Conservation (phyloP, 805 yeast species). For the Kockiozyma suomiensis region DNA sequence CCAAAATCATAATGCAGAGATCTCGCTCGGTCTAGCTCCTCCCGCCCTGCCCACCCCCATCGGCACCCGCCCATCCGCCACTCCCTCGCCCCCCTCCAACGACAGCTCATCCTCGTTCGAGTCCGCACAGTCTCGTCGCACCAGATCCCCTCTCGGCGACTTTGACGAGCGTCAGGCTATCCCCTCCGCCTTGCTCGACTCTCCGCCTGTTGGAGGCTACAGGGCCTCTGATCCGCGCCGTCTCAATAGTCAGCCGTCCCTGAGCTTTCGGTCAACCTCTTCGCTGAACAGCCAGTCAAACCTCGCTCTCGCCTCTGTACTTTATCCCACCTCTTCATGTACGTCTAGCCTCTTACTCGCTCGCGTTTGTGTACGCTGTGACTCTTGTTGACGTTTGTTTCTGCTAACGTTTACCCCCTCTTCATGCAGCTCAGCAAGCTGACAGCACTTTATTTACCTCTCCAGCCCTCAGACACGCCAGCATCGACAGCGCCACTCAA, state of each 20-base stretch:
- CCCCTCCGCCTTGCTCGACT: conserved; percentile 33
- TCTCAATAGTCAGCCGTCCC: background rate
- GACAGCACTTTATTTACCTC: background rate
- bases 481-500: conserved; percentile 1
- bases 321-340: background rate
- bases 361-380: background rate
- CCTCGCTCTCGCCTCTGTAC: background rate
- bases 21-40: background rate
- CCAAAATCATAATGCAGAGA: background rate
- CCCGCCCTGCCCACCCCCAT: background rate
- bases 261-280: background rate
- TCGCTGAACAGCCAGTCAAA: background rate
- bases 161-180: conserved; percentile 33
- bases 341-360: background rate
- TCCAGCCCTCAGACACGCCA: background rate
- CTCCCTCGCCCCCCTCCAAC: background rate
- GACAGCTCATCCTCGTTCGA: background rate
- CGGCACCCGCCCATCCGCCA: conserved; percentile 1
- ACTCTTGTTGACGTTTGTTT: background rate
- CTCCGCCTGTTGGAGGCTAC: conserved; percentile 20
- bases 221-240: conserved; percentile 7
- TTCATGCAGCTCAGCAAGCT: background rate
- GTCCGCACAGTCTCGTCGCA: background rate
- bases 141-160: conserved; percentile 14
- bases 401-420: background rate